phyloP scores from a whole-genome alignment of 305 asterid species.

The Fraxinus sp. region DNA sequence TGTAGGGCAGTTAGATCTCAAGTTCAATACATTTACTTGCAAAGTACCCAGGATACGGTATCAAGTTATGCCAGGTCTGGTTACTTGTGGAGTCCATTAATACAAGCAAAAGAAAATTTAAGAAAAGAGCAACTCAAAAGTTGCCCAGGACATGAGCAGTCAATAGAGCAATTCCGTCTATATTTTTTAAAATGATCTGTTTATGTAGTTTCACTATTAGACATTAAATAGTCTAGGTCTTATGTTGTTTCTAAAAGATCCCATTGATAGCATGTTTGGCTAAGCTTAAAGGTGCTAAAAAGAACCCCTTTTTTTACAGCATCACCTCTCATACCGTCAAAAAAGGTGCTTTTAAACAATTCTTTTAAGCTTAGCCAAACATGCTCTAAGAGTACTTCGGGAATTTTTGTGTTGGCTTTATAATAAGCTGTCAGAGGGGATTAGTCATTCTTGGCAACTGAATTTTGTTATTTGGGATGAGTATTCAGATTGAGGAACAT shows the following conservation, averaged over 20 bases:
- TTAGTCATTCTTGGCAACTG: not conserved
- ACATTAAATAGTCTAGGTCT: not conserved
- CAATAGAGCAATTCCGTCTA: not conserved
- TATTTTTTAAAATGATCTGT: not conserved
- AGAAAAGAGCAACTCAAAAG: not conserved
- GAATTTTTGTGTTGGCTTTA: not conserved
- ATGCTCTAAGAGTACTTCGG: not conserved
- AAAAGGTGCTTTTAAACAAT: not conserved
- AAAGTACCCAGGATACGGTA: not conserved
- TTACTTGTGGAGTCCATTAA: not conserved
- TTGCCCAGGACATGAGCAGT: not conserved
- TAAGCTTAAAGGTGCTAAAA: slow-evolving; percentile 1
- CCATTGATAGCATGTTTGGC: not conserved
- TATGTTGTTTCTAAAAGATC: not conserved
- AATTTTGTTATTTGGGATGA: not conserved
- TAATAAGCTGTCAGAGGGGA: not conserved
- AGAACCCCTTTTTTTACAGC: not conserved
- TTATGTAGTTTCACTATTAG: not conserved
- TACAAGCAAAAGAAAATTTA: not conserved
- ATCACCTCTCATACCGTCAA: not conserved
- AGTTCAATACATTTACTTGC: not conserved
- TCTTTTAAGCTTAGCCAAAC: not conserved
- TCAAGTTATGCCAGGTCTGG: not conserved
- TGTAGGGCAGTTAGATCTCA: not conserved
- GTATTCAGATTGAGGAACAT: not conserved